These are phyloP conservation scores for Yamadazyma conglobata DNA, from an alignment of 1,139 yeast species.

Conservation along the genomic window DNA sequence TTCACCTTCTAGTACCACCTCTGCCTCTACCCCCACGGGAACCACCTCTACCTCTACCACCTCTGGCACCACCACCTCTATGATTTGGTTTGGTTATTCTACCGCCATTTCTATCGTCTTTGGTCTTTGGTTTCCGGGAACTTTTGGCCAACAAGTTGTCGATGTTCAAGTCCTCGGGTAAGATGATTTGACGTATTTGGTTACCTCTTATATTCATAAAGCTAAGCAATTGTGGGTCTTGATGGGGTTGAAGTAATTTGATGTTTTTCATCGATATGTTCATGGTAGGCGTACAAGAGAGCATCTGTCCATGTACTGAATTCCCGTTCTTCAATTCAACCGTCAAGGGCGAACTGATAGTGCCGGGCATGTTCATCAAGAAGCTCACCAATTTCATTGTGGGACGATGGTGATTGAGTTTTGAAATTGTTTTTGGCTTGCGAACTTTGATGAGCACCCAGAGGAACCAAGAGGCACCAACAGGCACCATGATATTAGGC, in stretches of 20 bases:
- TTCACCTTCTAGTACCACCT: neutral
- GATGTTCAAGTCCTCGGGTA: slow-evolving; percentile 85
- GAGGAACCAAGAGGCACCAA: too few relatives aligned
- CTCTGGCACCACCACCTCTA: slow-evolving; percentile 1
- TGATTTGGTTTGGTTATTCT: slow-evolving; percentile 1
- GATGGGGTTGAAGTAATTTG: slow-evolving; percentile 66
- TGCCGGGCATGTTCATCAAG: slow-evolving; percentile 69
- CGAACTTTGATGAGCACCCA: too few relatives aligned
- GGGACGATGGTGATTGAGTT: too few relatives aligned
- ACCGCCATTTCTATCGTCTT: slow-evolving; percentile 1
- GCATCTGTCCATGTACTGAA: slow-evolving; percentile 46
- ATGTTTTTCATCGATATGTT: slow-evolving; percentile 82
- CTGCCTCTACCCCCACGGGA: slow-evolving; percentile 4
- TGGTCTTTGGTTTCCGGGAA: slow-evolving; percentile 12
- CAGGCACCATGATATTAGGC: too few relatives aligned
- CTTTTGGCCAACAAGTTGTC: slow-evolving; percentile 63
- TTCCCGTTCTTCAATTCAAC: slow-evolving; percentile 88
- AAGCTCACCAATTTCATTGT: slow-evolving; percentile 56
- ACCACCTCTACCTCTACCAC: slow-evolving; percentile 1
- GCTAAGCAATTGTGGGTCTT: slow-evolving; percentile 72
- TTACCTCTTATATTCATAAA: slow-evolving; percentile 87
- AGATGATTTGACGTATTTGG: slow-evolving; percentile 76
- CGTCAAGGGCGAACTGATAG: slow-evolving; percentile 80
- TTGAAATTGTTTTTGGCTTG: too few relatives aligned
- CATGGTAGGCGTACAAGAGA: slow-evolving; percentile 90